Percentiles rank a stretch among this genome's conserved stretches.
These are phyloP conservation scores for Pseudognaphalium luteoalbum DNA, from an alignment of 129 eudicot genomes.

Conservation along the genomic window DNA sequence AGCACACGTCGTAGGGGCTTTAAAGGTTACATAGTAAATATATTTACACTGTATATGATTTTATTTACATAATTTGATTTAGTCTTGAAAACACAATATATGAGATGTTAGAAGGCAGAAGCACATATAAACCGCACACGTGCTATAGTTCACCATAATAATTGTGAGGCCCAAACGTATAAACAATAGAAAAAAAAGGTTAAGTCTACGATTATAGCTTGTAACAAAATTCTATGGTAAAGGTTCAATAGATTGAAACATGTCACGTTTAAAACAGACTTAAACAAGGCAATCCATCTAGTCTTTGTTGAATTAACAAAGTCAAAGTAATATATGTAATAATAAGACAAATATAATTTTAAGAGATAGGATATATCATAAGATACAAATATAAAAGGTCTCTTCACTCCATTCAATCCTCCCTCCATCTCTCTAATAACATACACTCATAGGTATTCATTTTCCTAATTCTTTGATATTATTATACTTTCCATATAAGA, in stretches of 20 bases:
- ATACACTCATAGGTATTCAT: conserved; percentile 23
- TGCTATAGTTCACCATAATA: too few relatives aligned
- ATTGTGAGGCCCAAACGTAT: too few relatives aligned
- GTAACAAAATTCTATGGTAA: neutral
- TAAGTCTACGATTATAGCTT: too few relatives aligned
- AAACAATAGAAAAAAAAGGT: neutral
- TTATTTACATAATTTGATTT: too few relatives aligned
- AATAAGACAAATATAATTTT: too few relatives aligned
- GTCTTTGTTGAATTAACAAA: neutral
- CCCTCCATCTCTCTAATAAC: conserved; percentile 15
- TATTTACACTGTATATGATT: too few relatives aligned
- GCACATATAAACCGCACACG: too few relatives aligned
- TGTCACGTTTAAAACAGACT: neutral
- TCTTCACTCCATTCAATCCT: conserved; percentile 19
- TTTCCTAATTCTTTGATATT: neutral
- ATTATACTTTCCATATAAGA: neutral
- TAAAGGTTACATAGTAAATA: too few relatives aligned
- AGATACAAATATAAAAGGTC: conserved; percentile 21
- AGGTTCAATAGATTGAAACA: neutral
- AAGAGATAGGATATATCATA: neutral
- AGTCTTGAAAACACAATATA: too few relatives aligned
- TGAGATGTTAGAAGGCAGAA: too few relatives aligned
- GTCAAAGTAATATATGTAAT: too few relatives aligned
- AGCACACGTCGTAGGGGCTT: too few relatives aligned
- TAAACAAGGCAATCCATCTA: neutral